Percentiles rank a stretch among this genome's conserved stretches.
phyloP scores from a whole-genome alignment of 2,329 filamentous ascomycete genomes.

The Atkinsonella hypoxylon region DNA sequence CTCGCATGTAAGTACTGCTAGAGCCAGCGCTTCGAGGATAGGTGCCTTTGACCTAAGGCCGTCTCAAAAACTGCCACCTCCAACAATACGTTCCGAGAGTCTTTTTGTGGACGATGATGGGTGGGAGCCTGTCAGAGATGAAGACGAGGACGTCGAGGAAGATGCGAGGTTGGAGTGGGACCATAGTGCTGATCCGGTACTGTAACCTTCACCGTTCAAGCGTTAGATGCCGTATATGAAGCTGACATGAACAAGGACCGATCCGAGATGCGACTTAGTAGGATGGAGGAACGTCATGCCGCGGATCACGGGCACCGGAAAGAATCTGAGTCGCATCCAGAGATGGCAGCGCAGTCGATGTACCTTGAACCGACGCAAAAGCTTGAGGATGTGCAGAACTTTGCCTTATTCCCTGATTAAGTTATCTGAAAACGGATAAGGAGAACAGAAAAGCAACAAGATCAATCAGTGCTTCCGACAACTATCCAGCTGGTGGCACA shows the following conservation, averaged over 20 bases:
- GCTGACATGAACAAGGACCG: conserved; percentile 29
- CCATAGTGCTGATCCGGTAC: conserved; percentile 50
- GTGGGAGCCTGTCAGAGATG: conserved; percentile 57
- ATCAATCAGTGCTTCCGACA: conserved; percentile 18
- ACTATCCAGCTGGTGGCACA: conserved; percentile 82
- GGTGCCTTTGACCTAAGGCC: conserved; percentile 35
- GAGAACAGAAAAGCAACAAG: not conserved
- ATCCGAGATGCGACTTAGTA: conserved; percentile 30
- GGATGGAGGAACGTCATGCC: conserved; percentile 18
- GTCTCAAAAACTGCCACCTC: conserved; percentile 40
- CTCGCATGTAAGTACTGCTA: conserved; percentile 22
- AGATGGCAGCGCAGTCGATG: conserved; percentile 16
- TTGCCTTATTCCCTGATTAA: conserved; percentile 31
- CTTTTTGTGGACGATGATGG: conserved; percentile 66
- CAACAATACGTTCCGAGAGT: conserved; percentile 51
- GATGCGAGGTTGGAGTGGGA: conserved; percentile 65
- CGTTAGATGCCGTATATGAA: conserved; percentile 3
- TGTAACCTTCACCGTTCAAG: conserved; percentile 12
- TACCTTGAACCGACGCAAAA: conserved; percentile 60
- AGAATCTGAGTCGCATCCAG: conserved; percentile 9
- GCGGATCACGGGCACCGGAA: conserved; percentile 11
- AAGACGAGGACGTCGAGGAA: conserved; percentile 51
- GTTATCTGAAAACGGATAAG: not conserved
- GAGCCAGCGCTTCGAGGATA: conserved; percentile 23
- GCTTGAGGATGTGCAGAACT: conserved; percentile 50